Evolutionary conservation across 2,329 filamentous ascomycete genomes (phyloP).

Genomic region (Aspergillus texensis): DNA sequence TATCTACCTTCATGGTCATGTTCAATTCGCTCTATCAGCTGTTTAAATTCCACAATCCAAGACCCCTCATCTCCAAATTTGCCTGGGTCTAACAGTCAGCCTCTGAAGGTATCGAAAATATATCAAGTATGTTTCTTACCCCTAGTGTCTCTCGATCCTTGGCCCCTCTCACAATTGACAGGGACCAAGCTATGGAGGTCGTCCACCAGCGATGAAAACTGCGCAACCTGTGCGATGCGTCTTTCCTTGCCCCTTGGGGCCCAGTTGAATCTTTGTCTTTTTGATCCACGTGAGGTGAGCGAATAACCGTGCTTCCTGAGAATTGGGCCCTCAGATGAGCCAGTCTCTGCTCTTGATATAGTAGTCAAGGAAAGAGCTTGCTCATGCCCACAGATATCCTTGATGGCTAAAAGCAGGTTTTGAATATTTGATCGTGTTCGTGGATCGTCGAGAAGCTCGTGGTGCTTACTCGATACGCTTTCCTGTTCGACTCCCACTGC

Average conservation of each 20-base stretch:
- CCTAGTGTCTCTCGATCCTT: too few species aligned
- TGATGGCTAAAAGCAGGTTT: not conserved
- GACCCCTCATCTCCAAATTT: too few species aligned
- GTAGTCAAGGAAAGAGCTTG: too few species aligned
- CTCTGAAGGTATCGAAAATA: too few species aligned
- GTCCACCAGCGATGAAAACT: not conserved
- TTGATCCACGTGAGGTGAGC: not conserved
- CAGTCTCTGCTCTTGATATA: too few species aligned
- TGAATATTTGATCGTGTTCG: not conserved
- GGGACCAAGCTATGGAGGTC: not conserved
- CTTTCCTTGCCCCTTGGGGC: not conserved
- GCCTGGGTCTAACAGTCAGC: too few species aligned
- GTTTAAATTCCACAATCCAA: too few species aligned
- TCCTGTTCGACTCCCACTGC: not conserved
- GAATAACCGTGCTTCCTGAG: not conserved
- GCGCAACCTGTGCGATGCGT: not conserved
- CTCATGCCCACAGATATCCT: not conserved
- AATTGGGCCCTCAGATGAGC: not conserved
- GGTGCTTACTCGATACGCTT: not conserved
- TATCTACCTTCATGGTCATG: too few species aligned
- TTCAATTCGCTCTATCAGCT: too few species aligned
- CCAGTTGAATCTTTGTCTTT: not conserved
- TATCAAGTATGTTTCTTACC: too few species aligned
- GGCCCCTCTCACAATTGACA: not conserved
- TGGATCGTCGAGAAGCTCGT: not conserved